phyloP scores from a whole-genome alignment of 1,284 basidiomycete genomes.

The Anthracocystis panici-leucophaei region DNA sequence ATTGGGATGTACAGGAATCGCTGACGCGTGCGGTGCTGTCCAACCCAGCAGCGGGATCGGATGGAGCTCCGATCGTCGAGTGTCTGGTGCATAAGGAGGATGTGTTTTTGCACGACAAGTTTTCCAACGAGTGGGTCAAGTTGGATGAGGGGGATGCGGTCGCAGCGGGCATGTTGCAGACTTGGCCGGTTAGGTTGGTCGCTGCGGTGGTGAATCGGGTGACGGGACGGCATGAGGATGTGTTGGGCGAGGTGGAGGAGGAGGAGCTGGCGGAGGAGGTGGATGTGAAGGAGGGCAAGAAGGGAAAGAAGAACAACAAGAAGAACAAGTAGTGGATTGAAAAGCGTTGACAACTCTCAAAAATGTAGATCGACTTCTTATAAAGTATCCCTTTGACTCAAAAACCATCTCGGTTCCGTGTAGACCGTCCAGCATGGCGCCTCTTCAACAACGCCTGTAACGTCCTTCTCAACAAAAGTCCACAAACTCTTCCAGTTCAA shows the following conservation, averaged over 20 bases:
- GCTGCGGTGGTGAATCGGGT: slow-evolving; percentile 30
- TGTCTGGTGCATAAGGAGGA: slow-evolving; percentile 48
- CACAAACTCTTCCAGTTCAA: neutral
- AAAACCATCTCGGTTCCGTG: no score
- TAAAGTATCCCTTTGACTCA: no score
- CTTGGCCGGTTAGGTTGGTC: slow-evolving; percentile 52
- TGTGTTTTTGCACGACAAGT: slow-evolving; percentile 51
- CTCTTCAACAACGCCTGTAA: no score
- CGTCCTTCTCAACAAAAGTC: neutral
- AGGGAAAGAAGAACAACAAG: slow-evolving; percentile 17
- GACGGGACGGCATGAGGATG: slow-evolving; percentile 30
- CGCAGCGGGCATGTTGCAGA: slow-evolving; percentile 27
- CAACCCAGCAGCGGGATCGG: slow-evolving; percentile 11
- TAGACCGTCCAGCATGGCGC: no score
- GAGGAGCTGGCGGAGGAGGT: slow-evolving; percentile 7
- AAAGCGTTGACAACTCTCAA: no score
- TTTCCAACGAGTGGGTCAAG: slow-evolving; percentile 47
- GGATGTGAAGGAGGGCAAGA: neutral
- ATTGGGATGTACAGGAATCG: slow-evolving; percentile 63
- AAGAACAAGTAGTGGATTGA: slow-evolving; percentile 24
- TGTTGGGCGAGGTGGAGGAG: slow-evolving; percentile 22
- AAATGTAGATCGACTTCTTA: no score
- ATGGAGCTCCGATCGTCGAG: slow-evolving; percentile 50
- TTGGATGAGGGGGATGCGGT: slow-evolving; percentile 50
- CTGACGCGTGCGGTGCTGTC: slow-evolving; percentile 42